Conservation (phyloP, 2,329 filamentous ascomycete species). For the Paecilomyces formosus region DNA sequence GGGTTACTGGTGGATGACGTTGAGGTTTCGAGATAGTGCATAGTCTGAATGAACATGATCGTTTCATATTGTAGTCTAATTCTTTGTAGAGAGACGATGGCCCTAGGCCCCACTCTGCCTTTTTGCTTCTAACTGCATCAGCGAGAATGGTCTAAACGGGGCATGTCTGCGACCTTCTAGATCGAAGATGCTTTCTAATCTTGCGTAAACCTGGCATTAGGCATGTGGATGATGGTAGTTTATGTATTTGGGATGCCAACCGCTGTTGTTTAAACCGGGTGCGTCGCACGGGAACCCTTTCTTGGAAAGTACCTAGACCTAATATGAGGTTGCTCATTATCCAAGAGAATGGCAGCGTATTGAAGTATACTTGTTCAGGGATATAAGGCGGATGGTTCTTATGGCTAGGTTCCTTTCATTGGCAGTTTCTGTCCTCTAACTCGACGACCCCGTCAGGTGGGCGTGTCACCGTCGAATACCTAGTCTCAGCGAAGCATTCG, state of each 20-base stretch:
- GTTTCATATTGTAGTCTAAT: neutral
- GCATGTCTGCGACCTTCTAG: neutral
- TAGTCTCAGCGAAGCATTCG: neutral
- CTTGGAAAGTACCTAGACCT: too few species aligned
- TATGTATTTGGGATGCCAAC: neutral
- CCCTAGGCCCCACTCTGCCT: neutral
- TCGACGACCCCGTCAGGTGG: neutral
- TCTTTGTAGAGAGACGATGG: neutral
- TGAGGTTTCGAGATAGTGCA: neutral
- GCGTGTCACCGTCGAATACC: neutral
- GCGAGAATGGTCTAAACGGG: neutral
- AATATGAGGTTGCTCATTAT: too few species aligned
- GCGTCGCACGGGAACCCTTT: too few species aligned
- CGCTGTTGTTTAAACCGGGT: too few species aligned
- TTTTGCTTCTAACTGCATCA: neutral
- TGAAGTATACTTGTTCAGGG: too few species aligned
- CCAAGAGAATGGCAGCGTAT: too few species aligned
- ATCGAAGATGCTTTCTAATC: neutral
- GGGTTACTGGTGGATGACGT: neutral
- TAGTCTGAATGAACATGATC: neutral
- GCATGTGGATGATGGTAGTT: neutral
- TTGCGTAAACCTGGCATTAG: neutral
- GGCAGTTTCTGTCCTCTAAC: neutral
- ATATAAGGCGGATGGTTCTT: neutral
- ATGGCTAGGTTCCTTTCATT: neutral